A percentile compares a stretch with the other conserved stretches of the same genome.
phyloP scores from a whole-genome alignment of 352 stramenopile species.

The Globisporangium ultimum region DNA sequence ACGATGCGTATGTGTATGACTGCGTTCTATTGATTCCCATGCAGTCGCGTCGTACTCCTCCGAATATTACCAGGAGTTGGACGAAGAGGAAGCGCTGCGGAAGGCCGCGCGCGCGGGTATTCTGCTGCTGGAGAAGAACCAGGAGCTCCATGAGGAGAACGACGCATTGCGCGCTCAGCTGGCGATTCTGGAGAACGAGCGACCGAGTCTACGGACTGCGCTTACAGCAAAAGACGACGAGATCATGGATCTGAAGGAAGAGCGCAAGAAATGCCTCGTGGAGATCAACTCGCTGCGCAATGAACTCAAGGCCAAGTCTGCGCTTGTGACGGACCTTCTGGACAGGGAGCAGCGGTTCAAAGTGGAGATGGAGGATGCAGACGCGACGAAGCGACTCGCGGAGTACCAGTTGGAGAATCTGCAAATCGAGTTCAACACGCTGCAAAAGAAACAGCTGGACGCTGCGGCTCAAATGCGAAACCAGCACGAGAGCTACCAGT shows the following conservation, averaged over 20 bases:
- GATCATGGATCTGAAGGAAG: constrained; percentile 37
- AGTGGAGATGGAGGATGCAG: constrained; percentile 26
- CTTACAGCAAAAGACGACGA: constrained; percentile 36
- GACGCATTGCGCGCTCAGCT: constrained; percentile 55
- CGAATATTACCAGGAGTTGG: constrained; percentile 36
- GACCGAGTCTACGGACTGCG: constrained; percentile 36
- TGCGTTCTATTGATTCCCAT: background rate
- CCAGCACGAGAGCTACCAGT: constrained; percentile 11
- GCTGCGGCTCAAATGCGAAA: background rate
- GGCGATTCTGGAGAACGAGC: constrained; percentile 45
- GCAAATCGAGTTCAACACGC: constrained; percentile 24
- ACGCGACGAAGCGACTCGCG: constrained; percentile 23
- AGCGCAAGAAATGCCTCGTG: constrained; percentile 37
- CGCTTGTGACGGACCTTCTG: constrained; percentile 46
- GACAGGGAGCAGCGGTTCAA: constrained; percentile 48
- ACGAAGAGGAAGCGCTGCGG: constrained; percentile 62
- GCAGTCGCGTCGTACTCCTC: constrained; percentile 20
- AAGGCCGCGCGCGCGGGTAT: constrained; percentile 69
- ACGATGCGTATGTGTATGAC: background rate
- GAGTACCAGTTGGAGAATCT: constrained; percentile 35
- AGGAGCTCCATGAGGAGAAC: constrained; percentile 61
- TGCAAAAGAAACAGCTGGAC: constrained; percentile 6
- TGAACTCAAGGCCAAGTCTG: constrained; percentile 57
- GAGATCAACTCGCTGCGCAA: constrained; percentile 56
- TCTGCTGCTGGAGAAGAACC: constrained; percentile 69